These are phyloP conservation scores for Geosiphon pyriformis DNA, from an alignment of 192 early-diverging fungal genomes.

Conservation along the genomic window DNA sequence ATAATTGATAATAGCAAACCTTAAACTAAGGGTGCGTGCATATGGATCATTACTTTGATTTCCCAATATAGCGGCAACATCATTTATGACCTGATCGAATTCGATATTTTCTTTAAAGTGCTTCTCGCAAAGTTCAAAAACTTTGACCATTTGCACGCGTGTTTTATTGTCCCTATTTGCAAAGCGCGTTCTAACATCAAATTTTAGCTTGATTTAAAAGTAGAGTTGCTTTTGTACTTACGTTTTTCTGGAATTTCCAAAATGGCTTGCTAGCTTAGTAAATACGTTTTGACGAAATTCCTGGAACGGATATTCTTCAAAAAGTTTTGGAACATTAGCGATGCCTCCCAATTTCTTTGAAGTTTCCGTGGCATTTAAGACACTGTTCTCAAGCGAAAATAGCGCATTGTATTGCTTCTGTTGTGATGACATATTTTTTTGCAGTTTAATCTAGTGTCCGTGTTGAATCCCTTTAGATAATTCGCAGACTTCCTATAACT, in stretches of 20 bases:
- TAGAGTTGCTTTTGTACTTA: background rate
- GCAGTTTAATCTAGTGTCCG: too few relatives aligned
- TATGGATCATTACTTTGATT: slow-evolving; percentile 9
- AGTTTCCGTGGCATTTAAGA: background rate
- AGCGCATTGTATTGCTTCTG: background rate
- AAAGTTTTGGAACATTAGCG: background rate
- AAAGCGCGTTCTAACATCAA: background rate
- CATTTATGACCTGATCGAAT: background rate
- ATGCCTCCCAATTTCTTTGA: background rate
- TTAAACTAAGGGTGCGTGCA: background rate
- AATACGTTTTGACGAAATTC: background rate
- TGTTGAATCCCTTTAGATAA: too few relatives aligned
- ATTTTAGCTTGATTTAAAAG: background rate
- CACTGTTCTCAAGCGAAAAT: background rate
- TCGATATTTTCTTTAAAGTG: background rate
- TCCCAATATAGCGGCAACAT: background rate
- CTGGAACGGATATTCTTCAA: background rate
- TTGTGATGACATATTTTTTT: background rate
- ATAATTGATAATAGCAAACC: background rate
- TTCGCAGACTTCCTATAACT: too few relatives aligned
- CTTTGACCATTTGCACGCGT: background rate
- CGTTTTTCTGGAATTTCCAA: background rate
- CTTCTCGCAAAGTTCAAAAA: slow-evolving; percentile 5
- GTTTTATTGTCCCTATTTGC: background rate
- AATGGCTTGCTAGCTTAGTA: background rate